Evolutionary conservation across 2,329 filamentous ascomycete genomes (phyloP).

Genomic region (Botrytis elliptica): DNA sequence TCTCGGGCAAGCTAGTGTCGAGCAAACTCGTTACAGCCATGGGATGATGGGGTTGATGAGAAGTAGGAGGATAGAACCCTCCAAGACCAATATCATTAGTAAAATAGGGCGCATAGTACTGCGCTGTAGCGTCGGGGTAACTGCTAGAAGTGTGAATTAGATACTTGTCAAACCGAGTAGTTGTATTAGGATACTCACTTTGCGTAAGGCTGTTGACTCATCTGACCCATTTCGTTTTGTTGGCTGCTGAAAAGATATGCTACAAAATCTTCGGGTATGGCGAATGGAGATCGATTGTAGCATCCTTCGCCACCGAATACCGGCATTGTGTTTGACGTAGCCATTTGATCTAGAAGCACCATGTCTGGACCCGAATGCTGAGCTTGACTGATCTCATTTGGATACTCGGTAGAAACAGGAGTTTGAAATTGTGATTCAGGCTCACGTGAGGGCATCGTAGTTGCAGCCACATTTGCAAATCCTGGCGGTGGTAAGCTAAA

Average conservation of each 20-base stretch:
- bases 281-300: slow-evolving; percentile 81
- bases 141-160: slow-evolving; percentile 38
- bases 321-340: slow-evolving; percentile 68
- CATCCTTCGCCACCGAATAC: slow-evolving; percentile 78
- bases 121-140: slow-evolving; percentile 53
- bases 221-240: slow-evolving; percentile 53
- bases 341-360: slow-evolving; percentile 62
- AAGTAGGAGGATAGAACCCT: slow-evolving; percentile 55
- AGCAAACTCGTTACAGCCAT: slow-evolving; percentile 88
- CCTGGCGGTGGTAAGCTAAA: slow-evolving; percentile 63
- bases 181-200: slow-evolving; percentile 46
- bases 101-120: slow-evolving; percentile 51
- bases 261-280: slow-evolving; percentile 84
- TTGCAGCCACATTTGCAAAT: slow-evolving; percentile 46
- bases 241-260: slow-evolving; percentile 78
- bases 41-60: slow-evolving; percentile 63
- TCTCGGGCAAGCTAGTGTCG: slow-evolving; percentile 76
- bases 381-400: slow-evolving; percentile 39
- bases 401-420: slow-evolving; percentile 35
- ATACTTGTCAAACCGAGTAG: not conserved
- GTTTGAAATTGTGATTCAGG: slow-evolving; percentile 35
- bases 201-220: slow-evolving; percentile 49
- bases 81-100: slow-evolving; percentile 50
- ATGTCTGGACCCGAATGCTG: slow-evolving; percentile 48
- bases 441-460: slow-evolving; percentile 37